These are phyloP conservation scores for Coemansia sp. DNA, from an alignment of 192 early-diverging fungal genomes.

Conservation along the genomic window DNA sequence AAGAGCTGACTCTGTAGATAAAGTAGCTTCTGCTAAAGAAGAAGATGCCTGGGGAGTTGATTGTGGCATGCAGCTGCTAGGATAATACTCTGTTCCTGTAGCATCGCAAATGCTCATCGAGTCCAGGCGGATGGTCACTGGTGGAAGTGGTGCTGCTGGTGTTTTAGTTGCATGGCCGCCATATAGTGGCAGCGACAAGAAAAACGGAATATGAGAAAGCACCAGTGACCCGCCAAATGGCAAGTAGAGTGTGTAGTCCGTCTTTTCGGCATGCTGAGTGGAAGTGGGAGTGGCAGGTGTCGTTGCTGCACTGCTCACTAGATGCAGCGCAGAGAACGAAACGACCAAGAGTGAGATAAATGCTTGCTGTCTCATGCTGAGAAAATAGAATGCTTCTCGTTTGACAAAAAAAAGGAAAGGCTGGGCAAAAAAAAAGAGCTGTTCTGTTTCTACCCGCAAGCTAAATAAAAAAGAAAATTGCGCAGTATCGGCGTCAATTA, in stretches of 20 bases:
- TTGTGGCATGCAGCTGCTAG: constrained; percentile 11
- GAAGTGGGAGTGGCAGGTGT: not conserved
- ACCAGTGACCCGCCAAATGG: constrained; percentile 17
- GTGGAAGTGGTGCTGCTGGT: constrained; percentile 1
- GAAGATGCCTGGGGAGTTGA: not conserved
- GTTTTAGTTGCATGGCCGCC: not conserved
- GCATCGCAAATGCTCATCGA: constrained; percentile 30
- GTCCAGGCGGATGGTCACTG: constrained; percentile 15
- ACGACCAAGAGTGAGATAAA: not conserved
- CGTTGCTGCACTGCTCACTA: not conserved
- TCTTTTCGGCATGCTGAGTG: not conserved
- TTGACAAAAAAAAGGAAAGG: not conserved
- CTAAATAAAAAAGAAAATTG: not conserved
- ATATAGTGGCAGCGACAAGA: constrained; percentile 5
- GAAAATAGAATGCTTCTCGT: not conserved
- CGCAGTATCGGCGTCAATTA: not conserved
- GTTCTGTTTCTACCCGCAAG: not conserved
- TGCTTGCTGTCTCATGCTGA: not conserved
- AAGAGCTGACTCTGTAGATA: not conserved
- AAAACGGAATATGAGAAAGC: constrained; percentile 15
- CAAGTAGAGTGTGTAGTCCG: not conserved
- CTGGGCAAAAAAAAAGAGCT: not conserved
- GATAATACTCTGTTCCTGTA: constrained; percentile 2
- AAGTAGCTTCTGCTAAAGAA: not conserved
- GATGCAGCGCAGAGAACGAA: not conserved